Conservation (phyloP, 164 flowering plant species). For the Stephania yunnanensis region DNA sequence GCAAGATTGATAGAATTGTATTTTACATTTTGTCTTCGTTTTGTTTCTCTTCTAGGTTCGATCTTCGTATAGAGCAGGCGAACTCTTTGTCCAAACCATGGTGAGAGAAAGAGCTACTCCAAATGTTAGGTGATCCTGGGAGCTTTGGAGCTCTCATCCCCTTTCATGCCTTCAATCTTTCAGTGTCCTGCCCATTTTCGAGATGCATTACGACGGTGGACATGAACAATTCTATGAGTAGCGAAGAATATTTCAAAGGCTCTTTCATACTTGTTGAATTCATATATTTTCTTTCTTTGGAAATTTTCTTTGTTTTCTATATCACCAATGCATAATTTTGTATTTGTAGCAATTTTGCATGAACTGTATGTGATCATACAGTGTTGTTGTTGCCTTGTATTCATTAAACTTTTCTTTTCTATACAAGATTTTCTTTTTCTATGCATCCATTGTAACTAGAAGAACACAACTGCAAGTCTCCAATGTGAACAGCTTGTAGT, state of each 20-base stretch:
- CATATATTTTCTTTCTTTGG: neutral
- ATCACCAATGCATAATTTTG: neutral
- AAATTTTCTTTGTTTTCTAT: neutral
- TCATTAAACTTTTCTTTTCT: too few relatives aligned
- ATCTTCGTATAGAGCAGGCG: constrained; percentile 90
- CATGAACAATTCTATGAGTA: neutral
- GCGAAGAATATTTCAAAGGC: neutral
- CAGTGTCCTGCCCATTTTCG: neutral
- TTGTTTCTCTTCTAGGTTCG: constrained; percentile 46
- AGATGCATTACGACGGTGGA: neutral
- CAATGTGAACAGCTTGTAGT: too few relatives aligned
- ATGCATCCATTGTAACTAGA: too few relatives aligned
- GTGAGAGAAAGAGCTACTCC: constrained; percentile 41
- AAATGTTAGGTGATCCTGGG: neutral
- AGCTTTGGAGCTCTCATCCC: neutral
- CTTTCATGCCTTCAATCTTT: neutral
- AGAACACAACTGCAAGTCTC: too few relatives aligned
- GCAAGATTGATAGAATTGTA: neutral
- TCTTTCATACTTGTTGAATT: neutral
- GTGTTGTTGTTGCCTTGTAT: too few relatives aligned
- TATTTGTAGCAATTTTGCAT: neutral
- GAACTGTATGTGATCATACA: neutral
- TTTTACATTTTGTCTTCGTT: neutral
- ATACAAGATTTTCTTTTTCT: too few relatives aligned
- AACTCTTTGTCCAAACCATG: constrained; percentile 80